Evolutionary conservation across 352 stramenopile genomes (phyloP), one percentile per base, ranked within the genome.

Genomic region (Phytophthora sansomeana): DNA sequence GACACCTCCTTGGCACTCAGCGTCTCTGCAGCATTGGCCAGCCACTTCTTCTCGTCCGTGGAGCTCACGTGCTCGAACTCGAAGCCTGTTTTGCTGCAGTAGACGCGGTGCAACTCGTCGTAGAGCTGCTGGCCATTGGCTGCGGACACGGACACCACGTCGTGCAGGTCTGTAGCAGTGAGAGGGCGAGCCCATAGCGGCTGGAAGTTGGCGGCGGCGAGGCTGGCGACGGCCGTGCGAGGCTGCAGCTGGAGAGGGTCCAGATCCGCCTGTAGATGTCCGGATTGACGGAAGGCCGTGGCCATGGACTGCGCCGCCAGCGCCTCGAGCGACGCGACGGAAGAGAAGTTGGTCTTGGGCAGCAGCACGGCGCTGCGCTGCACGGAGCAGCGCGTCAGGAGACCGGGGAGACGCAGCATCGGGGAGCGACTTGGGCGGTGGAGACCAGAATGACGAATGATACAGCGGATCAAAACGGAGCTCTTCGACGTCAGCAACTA

Each of bases 31-130:
- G 72, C 79, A 36, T 79, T 33, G 6, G 85, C 85, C 28, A 93
- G 68, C 85, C 88, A 95, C 32, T 74, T 67, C 58, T 91, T 88
- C 69, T 96, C 87, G 13, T 85, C 69, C 1, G 57, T 4, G 0
- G 77, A 82, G 21, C 80, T 78, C 13, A 95, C 36, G 64, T 96
- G 75, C 74, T 91, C 75, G 62, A 93, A 93, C 73, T 96, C 87
- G 56, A 89, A 90, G 29, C 87, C 86, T 10, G 92, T 88, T 64
- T 92, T 90, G 29, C 86, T 80, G 63, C 84, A 93, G 65, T 96
- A 96, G 17, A 76, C 68, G 13, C 65, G 60, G 19, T 80, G 74
- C 30, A 95, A 58, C 41, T 85, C 68, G 11, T 89, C 77, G 68
- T 90, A 93, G 30, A 87, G 66, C 32, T 79, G 65, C 33, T 88